These are phyloP conservation scores for Elsinoe fawcettii DNA, from an alignment of 2,329 filamentous ascomycete species.

Conservation along the genomic window DNA sequence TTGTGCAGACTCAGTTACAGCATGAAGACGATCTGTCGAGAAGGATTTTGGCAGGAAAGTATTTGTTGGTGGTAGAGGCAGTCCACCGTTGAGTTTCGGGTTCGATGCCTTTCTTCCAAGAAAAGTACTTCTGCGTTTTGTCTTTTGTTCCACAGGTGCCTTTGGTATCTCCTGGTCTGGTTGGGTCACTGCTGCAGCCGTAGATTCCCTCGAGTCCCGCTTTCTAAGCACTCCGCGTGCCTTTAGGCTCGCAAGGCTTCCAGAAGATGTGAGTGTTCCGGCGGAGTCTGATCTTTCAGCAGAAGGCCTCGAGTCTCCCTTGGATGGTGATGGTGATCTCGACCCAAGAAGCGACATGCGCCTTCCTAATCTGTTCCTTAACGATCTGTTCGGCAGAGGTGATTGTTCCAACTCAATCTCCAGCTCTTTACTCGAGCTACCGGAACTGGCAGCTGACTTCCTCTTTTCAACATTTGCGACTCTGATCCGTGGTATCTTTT, in stretches of 20 bases:
- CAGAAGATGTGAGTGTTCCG: not conserved
- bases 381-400: slow-evolving; percentile 14
- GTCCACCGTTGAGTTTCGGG: slow-evolving; percentile 15
- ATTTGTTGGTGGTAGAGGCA: slow-evolving; percentile 21
- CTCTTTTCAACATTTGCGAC: slow-evolving; percentile 16
- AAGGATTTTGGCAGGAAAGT: slow-evolving; percentile 42
- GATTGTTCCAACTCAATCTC: slow-evolving; percentile 15
- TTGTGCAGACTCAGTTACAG: slow-evolving; percentile 28
- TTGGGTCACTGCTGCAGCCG: not conserved
- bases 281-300: slow-evolving; percentile 3
- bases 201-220: not conserved
- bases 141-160: not conserved
- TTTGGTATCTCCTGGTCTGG: not conserved
- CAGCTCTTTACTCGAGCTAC: slow-evolving; percentile 14
- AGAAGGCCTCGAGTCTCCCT: not conserved
- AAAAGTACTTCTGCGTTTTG: slow-evolving; percentile 2
- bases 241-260: slow-evolving; percentile 7
- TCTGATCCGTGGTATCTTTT: slow-evolving; percentile 26
- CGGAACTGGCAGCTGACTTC: slow-evolving; percentile 19
- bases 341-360: slow-evolving; percentile 17
- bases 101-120: slow-evolving; percentile 20
- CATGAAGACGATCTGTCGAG: slow-evolving; percentile 40
- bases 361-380: slow-evolving; percentile 16
- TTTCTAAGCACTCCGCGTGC: not conserved
- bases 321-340: slow-evolving; percentile 17